Percentiles rank a stretch among this genome's conserved stretches.
phyloP scores from a whole-genome alignment of 305 asterid species.

The Fraxinus nigra region DNA sequence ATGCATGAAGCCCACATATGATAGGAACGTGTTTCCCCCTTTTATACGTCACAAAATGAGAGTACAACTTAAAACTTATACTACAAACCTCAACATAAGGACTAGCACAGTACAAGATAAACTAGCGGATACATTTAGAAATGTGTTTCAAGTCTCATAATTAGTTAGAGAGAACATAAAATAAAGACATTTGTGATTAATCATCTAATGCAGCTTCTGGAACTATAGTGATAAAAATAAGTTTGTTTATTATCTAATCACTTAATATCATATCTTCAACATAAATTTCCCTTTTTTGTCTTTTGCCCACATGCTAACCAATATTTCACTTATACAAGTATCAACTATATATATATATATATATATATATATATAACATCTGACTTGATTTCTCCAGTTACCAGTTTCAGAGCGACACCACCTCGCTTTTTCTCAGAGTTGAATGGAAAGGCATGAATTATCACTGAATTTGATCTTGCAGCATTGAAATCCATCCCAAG shows the following conservation, averaged over 20 bases:
- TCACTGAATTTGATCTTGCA: slow-evolving; percentile 50
- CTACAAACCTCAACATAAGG: neutral
- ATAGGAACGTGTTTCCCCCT: neutral
- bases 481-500: slow-evolving; percentile 83
- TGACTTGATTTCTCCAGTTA: slow-evolving; percentile 27
- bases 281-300: neutral
- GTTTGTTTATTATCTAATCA: neutral
- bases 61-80: neutral
- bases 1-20: neutral
- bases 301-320: neutral
- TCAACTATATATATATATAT: neutral
- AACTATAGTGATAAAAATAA: neutral
- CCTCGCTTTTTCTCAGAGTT: slow-evolving; percentile 97
- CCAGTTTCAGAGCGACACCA: slow-evolving; percentile 82
- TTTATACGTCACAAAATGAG: neutral
- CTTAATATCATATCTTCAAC: neutral
- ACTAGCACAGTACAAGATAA: neutral
- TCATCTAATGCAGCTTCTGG: neutral
- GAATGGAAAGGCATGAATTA: slow-evolving; percentile 89
- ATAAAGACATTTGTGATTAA: neutral
- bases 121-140: neutral
- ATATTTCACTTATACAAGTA: neutral
- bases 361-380: neutral
- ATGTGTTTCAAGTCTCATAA: neutral
- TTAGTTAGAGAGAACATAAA: neutral